phyloP scores from a whole-genome alignment of 2,329 filamentous ascomycete genomes.

The Fusarium mexicanum region DNA sequence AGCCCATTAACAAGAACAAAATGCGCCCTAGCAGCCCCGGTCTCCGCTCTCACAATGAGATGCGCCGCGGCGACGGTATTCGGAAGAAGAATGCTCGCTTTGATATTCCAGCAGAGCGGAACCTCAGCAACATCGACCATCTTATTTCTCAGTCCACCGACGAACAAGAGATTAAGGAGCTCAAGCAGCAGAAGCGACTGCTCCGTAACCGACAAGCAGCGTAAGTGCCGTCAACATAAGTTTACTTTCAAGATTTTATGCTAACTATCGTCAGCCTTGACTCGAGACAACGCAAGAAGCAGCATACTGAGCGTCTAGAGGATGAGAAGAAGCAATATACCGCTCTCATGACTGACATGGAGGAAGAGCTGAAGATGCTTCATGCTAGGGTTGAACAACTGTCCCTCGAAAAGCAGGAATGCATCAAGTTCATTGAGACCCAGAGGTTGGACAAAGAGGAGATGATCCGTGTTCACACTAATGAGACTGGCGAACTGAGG shows the following conservation, averaged over 20 bases:
- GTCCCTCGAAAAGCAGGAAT: constrained; percentile 77
- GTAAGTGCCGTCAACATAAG: constrained; percentile 62
- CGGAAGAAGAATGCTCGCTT: constrained; percentile 99
- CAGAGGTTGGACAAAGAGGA: constrained; percentile 91
- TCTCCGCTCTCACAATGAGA: constrained; percentile 78
- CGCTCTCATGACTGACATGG: constrained; percentile 77
- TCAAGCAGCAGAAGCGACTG: constrained; percentile 97
- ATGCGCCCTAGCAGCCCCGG: constrained; percentile 75
- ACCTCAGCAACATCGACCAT: constrained; percentile 92
- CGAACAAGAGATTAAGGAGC: constrained; percentile 94
- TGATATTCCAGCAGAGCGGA: constrained; percentile 94
- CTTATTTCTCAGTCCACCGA: constrained; percentile 88
- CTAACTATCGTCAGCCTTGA: constrained; percentile 72
- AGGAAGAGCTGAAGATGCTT: constrained; percentile 78
- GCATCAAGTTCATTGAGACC: constrained; percentile 78
- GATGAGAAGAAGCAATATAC: constrained; percentile 95
- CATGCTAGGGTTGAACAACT: constrained; percentile 76
- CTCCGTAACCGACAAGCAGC: constrained; percentile 96
- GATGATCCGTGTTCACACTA: constrained; percentile 85
- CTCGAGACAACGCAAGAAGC: constrained; percentile 97
- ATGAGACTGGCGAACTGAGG: constrained; percentile 89
- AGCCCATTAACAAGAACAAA: constrained; percentile 62
- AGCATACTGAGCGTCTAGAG: constrained; percentile 95
- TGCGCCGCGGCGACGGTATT: constrained; percentile 85
- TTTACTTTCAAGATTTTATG: background rate